Evolutionary conservation across 139 green algal species (phyloP).

Genomic region (Haematococcus lacustris): DNA sequence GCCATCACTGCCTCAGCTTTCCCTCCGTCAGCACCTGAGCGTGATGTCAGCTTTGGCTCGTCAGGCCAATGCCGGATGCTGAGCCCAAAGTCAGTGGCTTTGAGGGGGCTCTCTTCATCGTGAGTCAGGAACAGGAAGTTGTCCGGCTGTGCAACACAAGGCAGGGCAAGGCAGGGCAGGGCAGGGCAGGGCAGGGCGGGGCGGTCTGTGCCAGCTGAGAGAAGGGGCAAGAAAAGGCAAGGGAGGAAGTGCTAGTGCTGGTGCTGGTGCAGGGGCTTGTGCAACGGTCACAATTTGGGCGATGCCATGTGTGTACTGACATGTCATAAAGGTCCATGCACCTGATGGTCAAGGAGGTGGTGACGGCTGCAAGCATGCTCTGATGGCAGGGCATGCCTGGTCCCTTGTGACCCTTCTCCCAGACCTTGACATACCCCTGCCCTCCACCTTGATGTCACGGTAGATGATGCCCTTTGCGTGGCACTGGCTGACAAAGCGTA

Average conservation of each 20-base stretch:
- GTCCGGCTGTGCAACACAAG: constrained; percentile 40
- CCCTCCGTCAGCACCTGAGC: constrained; percentile 32
- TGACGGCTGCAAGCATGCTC: neutral
- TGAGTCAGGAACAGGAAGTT: constrained; percentile 86
- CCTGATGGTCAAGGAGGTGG: neutral
- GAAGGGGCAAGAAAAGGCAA: neutral
- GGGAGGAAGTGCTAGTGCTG: no score
- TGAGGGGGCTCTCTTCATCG: constrained; percentile 59
- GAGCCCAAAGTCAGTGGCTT: constrained; percentile 66
- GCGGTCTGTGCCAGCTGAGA: neutral
- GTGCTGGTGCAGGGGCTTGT: no score
- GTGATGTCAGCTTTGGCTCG: constrained; percentile 66
- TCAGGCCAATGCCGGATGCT: constrained; percentile 72
- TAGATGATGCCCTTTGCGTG: constrained; percentile 76
- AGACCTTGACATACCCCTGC: neutral
- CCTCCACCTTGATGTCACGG: constrained; percentile 37
- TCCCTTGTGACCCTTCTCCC: neutral
- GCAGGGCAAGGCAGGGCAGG: neutral
- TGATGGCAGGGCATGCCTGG: neutral
- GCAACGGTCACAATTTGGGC: no score
- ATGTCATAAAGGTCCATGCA: neutral
- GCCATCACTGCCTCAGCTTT: neutral
- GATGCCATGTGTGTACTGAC: neutral
- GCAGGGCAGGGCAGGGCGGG: no score
- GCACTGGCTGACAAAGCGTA: constrained; percentile 81